Base-by-base conservation (phyloP, 2,329 filamentous ascomycete species). In the Teratosphaeria zuluensis region DNA sequence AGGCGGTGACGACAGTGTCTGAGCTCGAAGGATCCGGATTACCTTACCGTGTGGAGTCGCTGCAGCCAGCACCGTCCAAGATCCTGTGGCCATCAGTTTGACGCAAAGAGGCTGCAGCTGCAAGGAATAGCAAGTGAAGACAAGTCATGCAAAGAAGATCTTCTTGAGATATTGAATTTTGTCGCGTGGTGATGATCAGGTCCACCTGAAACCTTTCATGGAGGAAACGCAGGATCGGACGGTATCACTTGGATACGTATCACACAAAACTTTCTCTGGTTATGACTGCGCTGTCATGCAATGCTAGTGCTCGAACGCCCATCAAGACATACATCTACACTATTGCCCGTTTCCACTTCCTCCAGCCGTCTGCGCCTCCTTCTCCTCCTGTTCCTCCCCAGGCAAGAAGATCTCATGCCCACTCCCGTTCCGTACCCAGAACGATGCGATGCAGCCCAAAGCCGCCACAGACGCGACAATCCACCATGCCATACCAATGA, bases 351-450 rank as follows among this genome's bases (percentile, higher is more conserved):
- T 67, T 12, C 67, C 68, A 64, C 68, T 68, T 1, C 68, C 68
- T 12, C 59, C 64, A 3, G 58, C 65, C 16, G 65, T 61, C 42
- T 63, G 63, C 31, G 53, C 63, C 38, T 66, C 63, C 42, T 69
- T 70, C 59, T 63, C 61, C 56, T 68, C 67, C 21, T 61, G 70
- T 54, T 76, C 73, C 56, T 81, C 79, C 1, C 74, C 78, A 6
- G 80, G 77, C 6, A 84, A 66, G 56, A 78, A 72, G 30, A 83
- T 80, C 70, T 86, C 83, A 69, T 85, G 83, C 1, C 84, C 84
- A 60, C 74, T 81, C 0, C 85, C 86, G 65, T 89, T 86, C 42
- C 83, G 76, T n/a, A 88, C 82, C 58, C 79, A 78, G 71, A 84
- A 80, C 1, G 82, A 80, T 11, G 84, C 77, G 2, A 78, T 68